These are phyloP conservation scores for Ilyonectria sp. DNA, from an alignment of 2,329 filamentous ascomycete species.

Conservation along the genomic window DNA sequence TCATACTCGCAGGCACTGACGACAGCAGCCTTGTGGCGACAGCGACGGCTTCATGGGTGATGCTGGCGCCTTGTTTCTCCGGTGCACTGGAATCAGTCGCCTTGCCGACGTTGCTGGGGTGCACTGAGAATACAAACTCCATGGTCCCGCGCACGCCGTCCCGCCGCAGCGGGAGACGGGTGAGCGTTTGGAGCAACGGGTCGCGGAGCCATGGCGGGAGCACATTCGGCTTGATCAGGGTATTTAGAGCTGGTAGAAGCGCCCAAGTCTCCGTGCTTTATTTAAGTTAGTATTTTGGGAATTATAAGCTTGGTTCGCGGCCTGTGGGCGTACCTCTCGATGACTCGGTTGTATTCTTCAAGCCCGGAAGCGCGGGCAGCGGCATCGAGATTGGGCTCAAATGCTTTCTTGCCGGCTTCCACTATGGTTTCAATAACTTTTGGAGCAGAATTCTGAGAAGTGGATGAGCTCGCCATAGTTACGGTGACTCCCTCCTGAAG, in stretches of 20 bases:
- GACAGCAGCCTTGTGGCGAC: constrained; percentile 75
- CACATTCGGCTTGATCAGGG: constrained; percentile 73
- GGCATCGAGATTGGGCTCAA: constrained; percentile 59
- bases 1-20: constrained; percentile 69
- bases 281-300: constrained; percentile 25
- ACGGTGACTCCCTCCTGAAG: constrained; percentile 13
- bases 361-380: constrained; percentile 53
- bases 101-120: constrained; percentile 66
- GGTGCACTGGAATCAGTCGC: constrained; percentile 58
- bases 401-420: constrained; percentile 63
- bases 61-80: constrained; percentile 72
- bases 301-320: too few species aligned
- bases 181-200: constrained; percentile 70
- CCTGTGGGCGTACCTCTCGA: constrained; percentile 60
- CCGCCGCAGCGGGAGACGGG: constrained; percentile 71
- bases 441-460: constrained; percentile 38
- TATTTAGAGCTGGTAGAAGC: constrained; percentile 74
- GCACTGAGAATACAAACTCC: constrained; percentile 80
- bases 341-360: constrained; percentile 61
- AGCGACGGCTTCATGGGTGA: constrained; percentile 78
- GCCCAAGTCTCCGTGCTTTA: constrained; percentile 60
- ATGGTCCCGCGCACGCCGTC: constrained; percentile 78
- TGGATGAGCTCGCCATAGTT: constrained; percentile 49
- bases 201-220: constrained; percentile 73
- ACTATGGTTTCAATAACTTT: constrained; percentile 55